Evolutionary conservation across 1,139 yeast species (phyloP).

Genomic region (Saccharomyces hybrid): DNA sequence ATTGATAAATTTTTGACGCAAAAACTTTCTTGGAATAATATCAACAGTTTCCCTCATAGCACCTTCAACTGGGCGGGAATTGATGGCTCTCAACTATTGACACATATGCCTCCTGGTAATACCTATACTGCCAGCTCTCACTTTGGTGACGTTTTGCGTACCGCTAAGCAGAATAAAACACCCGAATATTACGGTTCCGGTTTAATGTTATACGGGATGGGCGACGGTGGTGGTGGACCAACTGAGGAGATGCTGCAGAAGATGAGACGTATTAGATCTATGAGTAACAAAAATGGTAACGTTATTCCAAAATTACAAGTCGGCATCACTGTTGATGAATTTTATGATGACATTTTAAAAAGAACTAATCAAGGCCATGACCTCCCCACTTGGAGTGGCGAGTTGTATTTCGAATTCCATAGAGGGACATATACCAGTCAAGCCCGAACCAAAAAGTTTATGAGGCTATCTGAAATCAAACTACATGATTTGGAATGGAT

Average conservation of each 20-base stretch:
- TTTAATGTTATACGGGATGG: slow-evolving; percentile 77
- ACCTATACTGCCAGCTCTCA: slow-evolving; percentile 91
- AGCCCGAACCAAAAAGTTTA: slow-evolving; percentile 71
- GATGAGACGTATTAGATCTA: slow-evolving; percentile 81
- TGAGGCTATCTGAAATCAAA: slow-evolving; percentile 70
- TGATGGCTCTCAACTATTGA: slow-evolving; percentile 86
- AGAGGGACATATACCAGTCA: slow-evolving; percentile 96
- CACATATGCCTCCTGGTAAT: slow-evolving; percentile 96
- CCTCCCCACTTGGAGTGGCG: slow-evolving; percentile 88
- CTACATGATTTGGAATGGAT: slow-evolving; percentile 80
- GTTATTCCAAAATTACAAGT: slow-evolving; percentile 70
- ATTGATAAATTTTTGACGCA: slow-evolving; percentile 83
- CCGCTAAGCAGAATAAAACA: slow-evolving; percentile 75
- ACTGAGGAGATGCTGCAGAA: slow-evolving; percentile 88
- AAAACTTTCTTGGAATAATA: slow-evolving; percentile 91
- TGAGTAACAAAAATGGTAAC: slow-evolving; percentile 72
- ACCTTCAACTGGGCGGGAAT: slow-evolving; percentile 94
- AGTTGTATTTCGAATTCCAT: slow-evolving; percentile 88
- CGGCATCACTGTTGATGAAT: slow-evolving; percentile 66
- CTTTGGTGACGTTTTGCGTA: slow-evolving; percentile 83
- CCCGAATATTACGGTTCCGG: slow-evolving; percentile 74
- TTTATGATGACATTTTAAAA: slow-evolving; percentile 58
- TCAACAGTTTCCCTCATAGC: slow-evolving; percentile 78
- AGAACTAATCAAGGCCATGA: slow-evolving; percentile 57
- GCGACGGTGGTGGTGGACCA: slow-evolving; percentile 99